A percentile compares a stretch with the other conserved stretches of the same genome.
Conservation (phyloP, 2,329 filamentous ascomycete species). For the Eutypa lata region DNA sequence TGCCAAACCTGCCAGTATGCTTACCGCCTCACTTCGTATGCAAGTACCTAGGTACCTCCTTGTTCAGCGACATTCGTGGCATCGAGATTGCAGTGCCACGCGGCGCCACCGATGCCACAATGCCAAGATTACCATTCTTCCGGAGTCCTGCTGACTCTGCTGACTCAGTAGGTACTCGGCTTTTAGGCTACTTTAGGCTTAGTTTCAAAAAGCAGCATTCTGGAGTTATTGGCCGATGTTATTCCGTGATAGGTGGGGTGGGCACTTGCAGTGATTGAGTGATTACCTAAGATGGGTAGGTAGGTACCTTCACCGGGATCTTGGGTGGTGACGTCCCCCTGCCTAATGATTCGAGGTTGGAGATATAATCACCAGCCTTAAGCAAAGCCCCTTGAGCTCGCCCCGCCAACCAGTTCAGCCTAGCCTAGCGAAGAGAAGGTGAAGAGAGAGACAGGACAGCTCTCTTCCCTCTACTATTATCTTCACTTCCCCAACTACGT, state of each 20-base stretch:
- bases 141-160: neutral
- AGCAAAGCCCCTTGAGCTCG: neutral
- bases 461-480: neutral
- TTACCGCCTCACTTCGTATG: too few relatives aligned
- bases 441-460: neutral
- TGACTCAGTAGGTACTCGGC: neutral
- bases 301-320: too few relatives aligned
- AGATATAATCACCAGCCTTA: too few relatives aligned
- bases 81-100: neutral
- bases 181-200: neutral
- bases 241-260: too few relatives aligned
- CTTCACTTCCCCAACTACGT: slow-evolving; percentile 6
- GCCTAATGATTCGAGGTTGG: too few relatives aligned
- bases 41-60: too few relatives aligned
- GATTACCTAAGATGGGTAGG: too few relatives aligned
- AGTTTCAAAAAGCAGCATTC: neutral
- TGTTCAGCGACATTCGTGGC: neutral
- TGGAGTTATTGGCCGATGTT: too few relatives aligned
- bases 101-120: neutral
- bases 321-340: too few relatives aligned
- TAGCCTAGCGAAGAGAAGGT: slow-evolving; percentile 1
- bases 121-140: neutral
- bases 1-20: too few relatives aligned
- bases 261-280: too few relatives aligned
- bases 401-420: too few relatives aligned